Evolutionary conservation across 495 filamentous ascomycete species (phyloP).

Genomic region (Xylaria cubensis): DNA sequence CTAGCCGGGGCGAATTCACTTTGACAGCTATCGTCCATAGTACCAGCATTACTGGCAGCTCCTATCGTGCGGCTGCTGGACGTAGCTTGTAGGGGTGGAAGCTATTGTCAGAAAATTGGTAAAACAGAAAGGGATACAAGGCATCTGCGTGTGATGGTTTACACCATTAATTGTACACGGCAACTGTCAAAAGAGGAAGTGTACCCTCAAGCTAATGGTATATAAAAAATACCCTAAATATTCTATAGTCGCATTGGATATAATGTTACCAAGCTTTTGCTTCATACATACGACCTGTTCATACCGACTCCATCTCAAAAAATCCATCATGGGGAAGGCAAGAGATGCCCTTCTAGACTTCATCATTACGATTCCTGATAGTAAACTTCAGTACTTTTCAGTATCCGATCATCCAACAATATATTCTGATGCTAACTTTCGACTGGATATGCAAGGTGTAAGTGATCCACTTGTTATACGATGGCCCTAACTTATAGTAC

Average conservation of each 20-base stretch:
- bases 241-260: neutral
- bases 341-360: neutral
- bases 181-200: neutral
- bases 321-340: neutral
- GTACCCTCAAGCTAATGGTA: neutral
- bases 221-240: neutral
- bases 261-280: neutral
- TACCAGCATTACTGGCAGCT: no score
- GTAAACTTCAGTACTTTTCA: neutral
- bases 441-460: neutral
- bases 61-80: no score
- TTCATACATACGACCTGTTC: neutral
- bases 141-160: neutral
- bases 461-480: neutral
- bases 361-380: neutral
- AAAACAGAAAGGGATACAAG: neutral
- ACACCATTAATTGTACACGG: neutral
- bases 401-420: neutral
- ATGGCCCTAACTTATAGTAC: neutral
- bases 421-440: neutral
- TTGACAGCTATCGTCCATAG: no score
- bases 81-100: neutral
- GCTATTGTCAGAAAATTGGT: neutral
- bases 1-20: no score
- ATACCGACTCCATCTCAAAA: neutral